Percentiles rank a stretch among this genome's conserved stretches.
Evolutionary conservation across 1,284 basidiomycete genomes (phyloP).

Genomic region (Cryptococcus floricola): DNA sequence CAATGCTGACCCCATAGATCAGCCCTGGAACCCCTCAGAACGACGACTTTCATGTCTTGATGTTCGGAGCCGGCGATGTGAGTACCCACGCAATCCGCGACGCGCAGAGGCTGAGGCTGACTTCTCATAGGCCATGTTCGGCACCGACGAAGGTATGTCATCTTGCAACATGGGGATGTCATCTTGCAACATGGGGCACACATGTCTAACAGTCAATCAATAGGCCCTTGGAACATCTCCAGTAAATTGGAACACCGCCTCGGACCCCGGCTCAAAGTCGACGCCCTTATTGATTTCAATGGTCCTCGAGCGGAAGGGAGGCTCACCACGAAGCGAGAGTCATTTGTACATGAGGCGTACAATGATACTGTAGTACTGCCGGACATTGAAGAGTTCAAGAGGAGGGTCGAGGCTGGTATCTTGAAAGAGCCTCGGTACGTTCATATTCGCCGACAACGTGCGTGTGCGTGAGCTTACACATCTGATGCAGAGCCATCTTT

Average conservation of each 20-base stretch:
- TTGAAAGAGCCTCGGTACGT: conserved; percentile 51
- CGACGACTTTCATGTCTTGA: conserved; percentile 26
- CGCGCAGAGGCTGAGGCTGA: background rate
- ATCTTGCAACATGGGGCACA: background rate
- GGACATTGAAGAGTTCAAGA: conserved; percentile 63
- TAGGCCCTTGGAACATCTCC: conserved; percentile 44
- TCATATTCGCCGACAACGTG: background rate
- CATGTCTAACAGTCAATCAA: background rate
- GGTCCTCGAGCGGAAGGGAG: conserved; percentile 71
- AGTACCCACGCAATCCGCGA: conserved; percentile 2
- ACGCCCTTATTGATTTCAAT: conserved; percentile 86
- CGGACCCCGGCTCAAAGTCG: conserved; percentile 85
- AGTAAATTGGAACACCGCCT: conserved; percentile 59
- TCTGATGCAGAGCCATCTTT: conserved; percentile 61
- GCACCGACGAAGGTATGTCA: conserved; percentile 37
- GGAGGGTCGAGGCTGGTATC: conserved; percentile 53
- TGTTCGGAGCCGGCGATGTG: conserved; percentile 41
- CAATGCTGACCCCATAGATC: background rate
- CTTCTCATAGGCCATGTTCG: conserved; percentile 40
- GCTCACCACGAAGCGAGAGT: conserved; percentile 73
- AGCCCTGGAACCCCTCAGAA: conserved; percentile 3
- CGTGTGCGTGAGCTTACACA: background rate
- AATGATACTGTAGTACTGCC: conserved; percentile 78
- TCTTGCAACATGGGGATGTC: background rate
- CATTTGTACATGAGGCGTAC: conserved; percentile 84